Evolutionary conservation across 805 yeast genomes (phyloP), one percentile per base, ranked within the genome.

Genomic region (Suhomyces vadensis): DNA sequence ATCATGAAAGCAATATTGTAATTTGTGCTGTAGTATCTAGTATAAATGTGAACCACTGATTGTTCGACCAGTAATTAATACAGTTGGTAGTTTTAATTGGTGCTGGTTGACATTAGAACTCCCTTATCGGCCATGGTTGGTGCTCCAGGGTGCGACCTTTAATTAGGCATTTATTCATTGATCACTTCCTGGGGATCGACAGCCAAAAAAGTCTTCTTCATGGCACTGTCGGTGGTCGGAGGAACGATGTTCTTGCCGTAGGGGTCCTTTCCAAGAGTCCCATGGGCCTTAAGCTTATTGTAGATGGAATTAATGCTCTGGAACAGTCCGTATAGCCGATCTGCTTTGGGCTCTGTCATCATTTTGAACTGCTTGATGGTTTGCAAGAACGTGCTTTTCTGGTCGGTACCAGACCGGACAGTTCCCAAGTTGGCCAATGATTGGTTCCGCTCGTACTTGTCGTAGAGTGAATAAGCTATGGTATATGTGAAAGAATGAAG

Each of bases 401-500:
- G 52, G 51, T 74, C 76, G 9, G 67, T 61, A 0, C 86, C 86
- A 5, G 86, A 79, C 54, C 69, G 75, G 8, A 82, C 73, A 1
- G 60, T 65, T 4, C 83, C 82, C 6, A 85, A 60, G 50, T 78
- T 80, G 1, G 84, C 74, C 43, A 80, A 69, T 29, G 75, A 76
- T 45, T 71, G 68, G 55, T 80, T 77, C 49, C 88, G 61, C 47
- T 79, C 75, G 27, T 63, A 62, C 17, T 78, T 78, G 54, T 83
- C 89, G 59, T 79, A 78, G 23, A 80, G 55, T 9, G 78, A 66
- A 11, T 64, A 57, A 0, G 81, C 71, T 5, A 84, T 70, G 0
- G 88, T 71, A 51, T 81, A 77, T 0, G 86, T 67, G 49, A 83
- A 73, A 11, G 83, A 75, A 37, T 69, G 74, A 11, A 83, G 55